A percentile compares a stretch with the other conserved stretches of the same genome.
Conservation (phyloP, 2,329 filamentous ascomycete genomes). For the Alternaria triticimaculans region DNA sequence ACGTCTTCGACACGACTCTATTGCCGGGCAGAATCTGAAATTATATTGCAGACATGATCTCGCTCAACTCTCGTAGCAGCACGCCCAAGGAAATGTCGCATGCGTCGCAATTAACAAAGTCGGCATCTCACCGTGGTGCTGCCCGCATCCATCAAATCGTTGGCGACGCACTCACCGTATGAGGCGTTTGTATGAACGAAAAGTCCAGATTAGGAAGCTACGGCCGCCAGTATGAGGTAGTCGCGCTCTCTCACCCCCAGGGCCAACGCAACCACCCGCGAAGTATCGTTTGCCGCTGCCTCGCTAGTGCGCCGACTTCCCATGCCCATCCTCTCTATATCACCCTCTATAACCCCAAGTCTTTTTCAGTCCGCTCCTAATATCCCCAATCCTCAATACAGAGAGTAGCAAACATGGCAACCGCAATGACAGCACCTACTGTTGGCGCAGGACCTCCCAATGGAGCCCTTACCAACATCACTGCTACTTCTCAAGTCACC, state of each 20-base stretch:
- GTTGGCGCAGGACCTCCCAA: neutral
- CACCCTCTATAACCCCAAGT: neutral
- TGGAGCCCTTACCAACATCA: neutral
- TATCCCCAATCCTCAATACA: neutral
- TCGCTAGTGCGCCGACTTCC: neutral
- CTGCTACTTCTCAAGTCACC: neutral
- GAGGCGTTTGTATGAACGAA: neutral
- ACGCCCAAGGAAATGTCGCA: neutral
- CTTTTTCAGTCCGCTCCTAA: neutral
- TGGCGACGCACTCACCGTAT: neutral
- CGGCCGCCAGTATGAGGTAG: neutral
- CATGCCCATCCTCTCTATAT: neutral
- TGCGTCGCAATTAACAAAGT: neutral
- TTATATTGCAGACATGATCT: neutral
- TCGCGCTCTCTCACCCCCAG: slow-evolving; percentile 10
- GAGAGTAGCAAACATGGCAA: slow-evolving; percentile 4
- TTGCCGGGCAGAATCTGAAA: neutral
- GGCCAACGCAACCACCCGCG: neutral
- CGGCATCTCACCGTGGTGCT: neutral
- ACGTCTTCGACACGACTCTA: neutral
- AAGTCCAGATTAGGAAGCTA: neutral
- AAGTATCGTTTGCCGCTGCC: neutral
- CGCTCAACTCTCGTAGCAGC: neutral
- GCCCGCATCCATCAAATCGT: neutral
- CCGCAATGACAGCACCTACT: neutral